phyloP scores from a whole-genome alignment of 768 basidiomycete species.

The Auriscalpium vulgare region DNA sequence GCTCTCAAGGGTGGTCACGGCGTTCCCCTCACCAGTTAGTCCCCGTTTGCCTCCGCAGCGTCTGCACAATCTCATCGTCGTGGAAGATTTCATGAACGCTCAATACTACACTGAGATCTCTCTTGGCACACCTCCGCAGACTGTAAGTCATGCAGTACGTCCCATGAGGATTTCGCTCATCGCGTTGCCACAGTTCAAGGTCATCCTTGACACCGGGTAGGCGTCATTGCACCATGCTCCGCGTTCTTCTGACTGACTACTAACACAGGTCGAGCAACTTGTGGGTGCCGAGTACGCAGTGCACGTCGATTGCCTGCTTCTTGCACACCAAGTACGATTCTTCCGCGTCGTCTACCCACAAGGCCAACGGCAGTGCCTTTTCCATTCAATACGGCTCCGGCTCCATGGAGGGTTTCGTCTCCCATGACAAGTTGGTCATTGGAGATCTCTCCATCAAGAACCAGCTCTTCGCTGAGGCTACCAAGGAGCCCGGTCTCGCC shows the following conservation, averaged over 20 bases:
- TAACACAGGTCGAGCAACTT: conserved; percentile 75
- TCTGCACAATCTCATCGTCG: not conserved
- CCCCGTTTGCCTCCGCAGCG: not conserved
- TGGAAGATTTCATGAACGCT: conserved; percentile 91
- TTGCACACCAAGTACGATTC: conserved; percentile 91
- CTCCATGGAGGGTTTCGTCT: conserved; percentile 94
- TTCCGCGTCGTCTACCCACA: conserved; percentile 70
- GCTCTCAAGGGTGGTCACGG: conserved; percentile 65
- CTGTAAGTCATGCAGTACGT: conserved; percentile 33
- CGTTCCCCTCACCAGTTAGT: conserved; percentile 84
- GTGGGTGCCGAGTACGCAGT: conserved; percentile 81
- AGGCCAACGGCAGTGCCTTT: conserved; percentile 82
- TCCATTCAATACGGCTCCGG: conserved; percentile 93
- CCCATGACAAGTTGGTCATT: conserved; percentile 70
- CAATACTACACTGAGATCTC: conserved; percentile 91
- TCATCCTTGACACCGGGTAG: conserved; percentile 88
- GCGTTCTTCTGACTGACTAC: not conserved
- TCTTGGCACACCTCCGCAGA: conserved; percentile 79
- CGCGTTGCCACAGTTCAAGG: conserved; percentile 63
- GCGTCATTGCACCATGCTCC: not conserved
- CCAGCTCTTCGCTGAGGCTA: conserved; percentile 92
- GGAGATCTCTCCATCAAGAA: conserved; percentile 70
- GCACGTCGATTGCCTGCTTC: conserved; percentile 89
- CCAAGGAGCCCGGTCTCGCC: conserved; percentile 91
- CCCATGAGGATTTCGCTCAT: not conserved